Evolutionary conservation across 2,329 filamentous ascomycete species (phyloP), one percentile per base, ranked within the genome.

Genomic region (Metarhizium album): DNA sequence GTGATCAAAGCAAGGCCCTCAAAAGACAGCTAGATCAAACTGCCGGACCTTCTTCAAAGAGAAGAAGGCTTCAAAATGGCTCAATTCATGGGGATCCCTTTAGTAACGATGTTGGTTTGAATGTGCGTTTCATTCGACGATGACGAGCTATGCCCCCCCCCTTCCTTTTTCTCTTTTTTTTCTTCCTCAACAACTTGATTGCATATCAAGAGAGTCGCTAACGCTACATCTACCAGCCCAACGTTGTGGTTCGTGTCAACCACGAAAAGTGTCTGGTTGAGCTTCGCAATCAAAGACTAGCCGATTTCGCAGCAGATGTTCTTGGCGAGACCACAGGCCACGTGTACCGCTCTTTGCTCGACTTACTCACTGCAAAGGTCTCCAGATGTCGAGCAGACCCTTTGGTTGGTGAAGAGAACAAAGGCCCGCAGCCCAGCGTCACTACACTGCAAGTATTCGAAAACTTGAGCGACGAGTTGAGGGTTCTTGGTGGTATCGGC

Each of bases 251-350:
- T 46, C 81, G 84, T 27, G 74, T 96, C 50, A 96, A 95, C 63
- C 84, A 88, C 60, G 85, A 90, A 51, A 94, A 91, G 65, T 87
- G 89, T 53, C 74, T 84, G 6, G 87, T 96, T 9, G 83, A 87
- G 47, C 74, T 95, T 55, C 87, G 91, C 51, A 95, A 89, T 59
- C 78, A 84, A 56, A 80, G 82, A 20, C 80, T 97, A 2, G 80
- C 84, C 48, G 75, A 82, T n/a, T 79, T 90, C 51, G 88, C 83
- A 1, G 76, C 82, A 48, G 80, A 86, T 49, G 74, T 79, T 31
- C 76, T 93, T 20, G 87, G 90, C 43, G 74, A 82, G 40, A 82
- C 79, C 1, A 94, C 90, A 1, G 83, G 85, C 1, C 76, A 84
- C 53, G 81, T 97, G 1, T 97, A 95, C 63, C 80, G 79, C 37